These are phyloP conservation scores for Nectriaceae sp. DNA, from an alignment of 2,329 filamentous ascomycete species.

Conservation along the genomic window DNA sequence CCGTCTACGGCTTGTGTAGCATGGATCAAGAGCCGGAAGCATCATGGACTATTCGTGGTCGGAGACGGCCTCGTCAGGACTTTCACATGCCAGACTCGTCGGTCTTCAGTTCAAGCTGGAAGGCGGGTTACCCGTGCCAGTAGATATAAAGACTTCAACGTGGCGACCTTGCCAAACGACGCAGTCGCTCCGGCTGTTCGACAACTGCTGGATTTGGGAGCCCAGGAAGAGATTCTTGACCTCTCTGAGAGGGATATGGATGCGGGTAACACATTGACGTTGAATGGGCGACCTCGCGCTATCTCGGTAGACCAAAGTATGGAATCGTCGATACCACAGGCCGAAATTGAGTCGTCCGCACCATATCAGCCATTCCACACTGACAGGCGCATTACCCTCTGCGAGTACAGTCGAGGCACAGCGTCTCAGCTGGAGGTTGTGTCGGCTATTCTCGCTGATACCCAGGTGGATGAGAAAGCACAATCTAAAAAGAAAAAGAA, in stretches of 20 bases:
- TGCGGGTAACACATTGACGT: slow-evolving; percentile 55
- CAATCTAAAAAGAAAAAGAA: slow-evolving; percentile 40
- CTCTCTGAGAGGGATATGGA: slow-evolving; percentile 55
- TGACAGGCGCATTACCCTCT: slow-evolving; percentile 79
- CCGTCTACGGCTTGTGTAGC: slow-evolving; percentile 62
- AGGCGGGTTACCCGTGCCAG: slow-evolving; percentile 55
- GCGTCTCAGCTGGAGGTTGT: slow-evolving; percentile 38
- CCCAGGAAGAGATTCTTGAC: slow-evolving; percentile 58
- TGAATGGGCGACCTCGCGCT: slow-evolving; percentile 42
- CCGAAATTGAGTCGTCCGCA: slow-evolving; percentile 93
- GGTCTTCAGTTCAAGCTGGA: slow-evolving; percentile 54
- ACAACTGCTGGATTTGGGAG: slow-evolving; percentile 50
- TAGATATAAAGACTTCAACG: slow-evolving; percentile 66
- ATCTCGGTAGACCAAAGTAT: slow-evolving; percentile 44
- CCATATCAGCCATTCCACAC: slow-evolving; percentile 97
- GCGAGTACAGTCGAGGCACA: slow-evolving; percentile 54
- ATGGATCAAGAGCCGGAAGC: slow-evolving; percentile 65
- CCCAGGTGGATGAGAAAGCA: slow-evolving; percentile 42
- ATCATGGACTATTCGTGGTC: slow-evolving; percentile 64
- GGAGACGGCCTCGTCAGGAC: slow-evolving; percentile 67
- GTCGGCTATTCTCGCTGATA: slow-evolving; percentile 42
- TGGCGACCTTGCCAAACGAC: slow-evolving; percentile 64
- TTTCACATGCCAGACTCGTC: slow-evolving; percentile 61
- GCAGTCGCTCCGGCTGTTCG: slow-evolving; percentile 57
- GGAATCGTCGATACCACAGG: slow-evolving; percentile 69